Base-by-base conservation (phyloP, 768 basidiomycete species). In the Suillus alpinus region DNA sequence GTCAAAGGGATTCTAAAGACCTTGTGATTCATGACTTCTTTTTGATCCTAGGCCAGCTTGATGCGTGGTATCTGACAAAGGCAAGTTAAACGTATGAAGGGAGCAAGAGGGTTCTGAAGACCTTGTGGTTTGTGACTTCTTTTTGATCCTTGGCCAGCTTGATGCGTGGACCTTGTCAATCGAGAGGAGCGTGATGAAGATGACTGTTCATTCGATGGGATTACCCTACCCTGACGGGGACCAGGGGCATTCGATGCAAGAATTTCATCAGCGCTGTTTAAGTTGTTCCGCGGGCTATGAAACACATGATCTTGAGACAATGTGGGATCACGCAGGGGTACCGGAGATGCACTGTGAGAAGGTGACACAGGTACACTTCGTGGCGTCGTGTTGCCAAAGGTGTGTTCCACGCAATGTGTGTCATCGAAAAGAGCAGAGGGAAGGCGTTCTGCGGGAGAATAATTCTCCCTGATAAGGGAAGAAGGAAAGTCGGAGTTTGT, bases 1-100 rank as follows among this genome's bases (percentile, higher is more conserved):
- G 56, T 73, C 41, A 71, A 44, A 14, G 2, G n/a, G 29, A 58
- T 23, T 26, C 16, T 36, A 53, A 23, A 52, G 7, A 53, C 52
- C 52, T 36, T 36, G 52, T 14, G 8, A 53, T 20, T 23, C 14
- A n/a, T n/a, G n/a, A n/a, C n/a, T n/a, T n/a, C n/a, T n/a, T n/a
- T n/a, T n/a, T n/a, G n/a, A n/a, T n/a, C n/a, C n/a, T n/a, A n/a
- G n/a, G n/a, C n/a, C n/a, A n/a, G n/a, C n/a, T n/a, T n/a, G n/a
- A n/a, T n/a, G n/a, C n/a, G n/a, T n/a, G n/a, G n/a, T n/a, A n/a
- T n/a, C n/a, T n/a, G n/a, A n/a, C n/a, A n/a, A n/a, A n/a, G n/a
- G n/a, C n/a, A n/a, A n/a, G n/a, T n/a, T n/a, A n/a, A n/a, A n/a
- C n/a, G n/a, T n/a, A n/a, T n/a, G n/a, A n/a, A n/a, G n/a, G n/a